Evolutionary conservation across 1,139 yeast species (phyloP), one percentile per base, ranked within the genome.

Genomic region (Entelexis paramagnoliae): DNA sequence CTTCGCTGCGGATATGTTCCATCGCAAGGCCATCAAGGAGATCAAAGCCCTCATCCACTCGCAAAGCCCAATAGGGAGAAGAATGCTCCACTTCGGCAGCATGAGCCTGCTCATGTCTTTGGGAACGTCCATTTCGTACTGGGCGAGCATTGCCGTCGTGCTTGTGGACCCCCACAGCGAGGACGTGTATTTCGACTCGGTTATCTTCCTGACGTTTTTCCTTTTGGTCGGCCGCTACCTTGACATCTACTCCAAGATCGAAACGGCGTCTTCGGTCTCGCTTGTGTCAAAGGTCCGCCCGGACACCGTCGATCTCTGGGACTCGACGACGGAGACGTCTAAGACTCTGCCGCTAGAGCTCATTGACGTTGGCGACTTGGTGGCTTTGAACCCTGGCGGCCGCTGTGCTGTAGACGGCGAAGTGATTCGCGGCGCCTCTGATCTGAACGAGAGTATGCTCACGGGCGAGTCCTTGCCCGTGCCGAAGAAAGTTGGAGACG

Each of bases 401-500:
- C 77, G 86, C 0, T 86, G 87, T 1, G 81, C 89, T 2, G 77
- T 79, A 3, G 93, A 83, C 62, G 79, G 85, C 57, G 75, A 80
- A 2, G 70, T 83, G 20, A 66, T 75, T n/a, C 70, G 73, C 11
- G 86, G 87, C 1, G 60, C 65, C 1, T 65, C 83, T 0, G 77
- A 77, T 38, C 81, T 84, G 64, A 86, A 84, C 61, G 93, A 83
- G 62, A 78, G 87, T 41, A 85, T 89, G 22, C 70, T 84, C 17
- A 83, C 93, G 0, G 94, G 94, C 32, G 94, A 83, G 63, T 77
- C 76, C 61, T 63, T 78, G 30, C 89, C 95, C 0, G 81, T 86
- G 0, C 68, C 69, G 36, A 88, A 86, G 60, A 63, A 58, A 1
- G 60, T 62, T 4, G 87, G 85, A 1, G 86, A 82, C 56, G 83